These are phyloP conservation scores for Psilocybe cyanescens DNA, from an alignment of 768 basidiomycete genomes.

Conservation along the genomic window DNA sequence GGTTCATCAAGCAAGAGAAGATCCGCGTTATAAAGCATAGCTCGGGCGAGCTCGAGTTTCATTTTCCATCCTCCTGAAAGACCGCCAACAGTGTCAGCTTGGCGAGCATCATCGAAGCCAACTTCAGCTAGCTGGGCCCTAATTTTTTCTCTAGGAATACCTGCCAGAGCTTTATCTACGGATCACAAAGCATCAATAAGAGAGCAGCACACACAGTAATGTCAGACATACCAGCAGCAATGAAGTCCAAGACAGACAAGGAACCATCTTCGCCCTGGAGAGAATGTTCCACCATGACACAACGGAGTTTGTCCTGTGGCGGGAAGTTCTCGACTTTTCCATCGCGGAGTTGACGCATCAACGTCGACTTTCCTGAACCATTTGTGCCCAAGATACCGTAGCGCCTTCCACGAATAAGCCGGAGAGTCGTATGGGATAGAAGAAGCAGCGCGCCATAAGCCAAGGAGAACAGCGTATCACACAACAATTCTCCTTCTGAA, in stretches of 20 bases:
- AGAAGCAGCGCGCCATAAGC: conserved; percentile 95
- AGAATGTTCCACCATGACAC: conserved; percentile 97
- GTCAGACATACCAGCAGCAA: conserved; percentile 68
- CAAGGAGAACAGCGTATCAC: conserved; percentile 93
- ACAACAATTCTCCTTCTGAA: conserved; percentile 85
- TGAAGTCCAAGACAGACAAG: conserved; percentile 84
- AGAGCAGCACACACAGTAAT: background rate
- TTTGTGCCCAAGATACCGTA: conserved; percentile 98
- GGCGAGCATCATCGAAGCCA: conserved; percentile 88
- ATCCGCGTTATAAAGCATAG: conserved; percentile 96
- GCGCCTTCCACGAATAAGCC: conserved; percentile 86
- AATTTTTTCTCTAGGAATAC: conserved; percentile 71
- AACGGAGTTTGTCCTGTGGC: conserved; percentile 80
- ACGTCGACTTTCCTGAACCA: conserved; percentile 93
- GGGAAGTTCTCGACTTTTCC: conserved; percentile 98
- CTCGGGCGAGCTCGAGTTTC: conserved; percentile 95
- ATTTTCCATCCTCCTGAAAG: conserved; percentile 99
- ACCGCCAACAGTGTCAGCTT: conserved; percentile 84
- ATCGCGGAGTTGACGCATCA: conserved; percentile 94
- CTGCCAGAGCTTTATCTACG: conserved; percentile 69
- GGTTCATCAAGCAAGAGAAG: conserved; percentile 89
- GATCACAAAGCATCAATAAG: background rate
- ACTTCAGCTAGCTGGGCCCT: conserved; percentile 82
- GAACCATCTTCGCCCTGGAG: conserved; percentile 93
- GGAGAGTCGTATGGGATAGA: conserved; percentile 91